Conservation (phyloP, 495 filamentous ascomycete species). For the Acidomyces sp. region DNA sequence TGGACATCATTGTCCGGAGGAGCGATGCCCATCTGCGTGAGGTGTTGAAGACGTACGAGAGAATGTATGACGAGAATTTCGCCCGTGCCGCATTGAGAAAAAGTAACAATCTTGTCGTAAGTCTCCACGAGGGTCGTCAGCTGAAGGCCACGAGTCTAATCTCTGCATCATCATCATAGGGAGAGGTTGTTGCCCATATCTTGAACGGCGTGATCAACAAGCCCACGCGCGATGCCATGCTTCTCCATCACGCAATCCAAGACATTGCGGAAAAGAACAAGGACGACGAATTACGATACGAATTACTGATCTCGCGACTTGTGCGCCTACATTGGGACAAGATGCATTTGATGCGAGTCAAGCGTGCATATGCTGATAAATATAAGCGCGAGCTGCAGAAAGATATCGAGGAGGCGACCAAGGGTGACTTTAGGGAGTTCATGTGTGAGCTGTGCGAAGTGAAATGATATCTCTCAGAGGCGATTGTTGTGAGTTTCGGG, state of each 20-base stretch:
- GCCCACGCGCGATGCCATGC: slow-evolving; percentile 82
- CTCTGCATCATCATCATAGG: slow-evolving; percentile 38
- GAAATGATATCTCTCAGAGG: too few species aligned
- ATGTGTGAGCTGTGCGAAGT: slow-evolving; percentile 9
- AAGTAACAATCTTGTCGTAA: slow-evolving; percentile 79
- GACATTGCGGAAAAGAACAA: slow-evolving; percentile 24
- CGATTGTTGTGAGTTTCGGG: too few species aligned
- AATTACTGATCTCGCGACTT: slow-evolving; percentile 30
- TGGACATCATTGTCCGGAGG: slow-evolving; percentile 65
- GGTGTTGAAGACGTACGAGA: slow-evolving; percentile 60
- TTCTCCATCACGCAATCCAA: slow-evolving; percentile 82
- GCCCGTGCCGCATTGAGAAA: slow-evolving; percentile 75
- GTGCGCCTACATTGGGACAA: slow-evolving; percentile 32
- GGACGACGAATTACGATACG: slow-evolving; percentile 24
- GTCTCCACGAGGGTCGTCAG: slow-evolving; percentile 27
- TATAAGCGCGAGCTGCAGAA: slow-evolving; percentile 25
- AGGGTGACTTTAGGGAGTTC: slow-evolving; percentile 20
- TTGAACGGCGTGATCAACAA: slow-evolving; percentile 94
- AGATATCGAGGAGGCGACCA: slow-evolving; percentile 28
- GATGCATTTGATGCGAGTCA: slow-evolving; percentile 26
- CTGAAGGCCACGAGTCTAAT: slow-evolving; percentile 2
- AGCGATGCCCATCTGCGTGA: slow-evolving; percentile 73
- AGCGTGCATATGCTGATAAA: slow-evolving; percentile 29
- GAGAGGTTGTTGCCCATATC: slow-evolving; percentile 87
- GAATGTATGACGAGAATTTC: slow-evolving; percentile 60